Evolutionary conservation across 352 stramenopile species (phyloP).

Genomic region (Phytopythium sindhum): DNA sequence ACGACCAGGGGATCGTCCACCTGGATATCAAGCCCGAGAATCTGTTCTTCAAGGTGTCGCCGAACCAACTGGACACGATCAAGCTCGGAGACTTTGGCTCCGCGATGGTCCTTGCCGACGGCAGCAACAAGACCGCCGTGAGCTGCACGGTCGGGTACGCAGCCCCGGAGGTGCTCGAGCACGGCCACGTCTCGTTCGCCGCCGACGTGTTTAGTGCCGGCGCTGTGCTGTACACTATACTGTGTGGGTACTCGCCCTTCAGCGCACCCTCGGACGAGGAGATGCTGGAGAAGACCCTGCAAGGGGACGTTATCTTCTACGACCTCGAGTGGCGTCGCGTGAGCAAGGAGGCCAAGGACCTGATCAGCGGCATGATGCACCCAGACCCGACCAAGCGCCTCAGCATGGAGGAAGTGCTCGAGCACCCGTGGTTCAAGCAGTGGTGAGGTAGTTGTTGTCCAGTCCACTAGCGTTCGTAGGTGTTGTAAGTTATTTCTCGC

Average conservation of each 20-base stretch:
- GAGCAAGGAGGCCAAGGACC: conserved; percentile 47
- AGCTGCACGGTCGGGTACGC: conserved; percentile 77
- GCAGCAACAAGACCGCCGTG: conserved; percentile 31
- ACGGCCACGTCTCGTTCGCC: conserved; percentile 46
- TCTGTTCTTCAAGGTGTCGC: conserved; percentile 61
- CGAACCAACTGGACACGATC: conserved; percentile 41
- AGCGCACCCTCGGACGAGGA: conserved; percentile 54
- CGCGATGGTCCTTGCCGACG: conserved; percentile 39
- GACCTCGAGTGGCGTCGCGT: conserved; percentile 51
- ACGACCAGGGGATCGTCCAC: conserved; percentile 61
- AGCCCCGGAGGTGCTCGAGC: conserved; percentile 60
- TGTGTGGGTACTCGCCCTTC: conserved; percentile 70
- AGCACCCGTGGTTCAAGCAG: conserved; percentile 53
- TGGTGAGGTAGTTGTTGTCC: conserved; percentile 13
- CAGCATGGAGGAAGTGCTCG: conserved; percentile 68
- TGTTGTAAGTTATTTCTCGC: conserved; percentile 6
- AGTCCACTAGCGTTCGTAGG: neutral
- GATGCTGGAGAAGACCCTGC: conserved; percentile 46
- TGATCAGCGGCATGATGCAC: conserved; percentile 60
- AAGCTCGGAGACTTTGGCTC: conserved; percentile 77
- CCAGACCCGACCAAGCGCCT: conserved; percentile 31
- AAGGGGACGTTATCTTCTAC: conserved; percentile 51
- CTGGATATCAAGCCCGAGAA: conserved; percentile 84
- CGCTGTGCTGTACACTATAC: conserved; percentile 62
- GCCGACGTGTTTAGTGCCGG: conserved; percentile 77